phyloP scores from a whole-genome alignment of 176 grass and related monocot genomes.

The Ensete glaucum region DNA sequence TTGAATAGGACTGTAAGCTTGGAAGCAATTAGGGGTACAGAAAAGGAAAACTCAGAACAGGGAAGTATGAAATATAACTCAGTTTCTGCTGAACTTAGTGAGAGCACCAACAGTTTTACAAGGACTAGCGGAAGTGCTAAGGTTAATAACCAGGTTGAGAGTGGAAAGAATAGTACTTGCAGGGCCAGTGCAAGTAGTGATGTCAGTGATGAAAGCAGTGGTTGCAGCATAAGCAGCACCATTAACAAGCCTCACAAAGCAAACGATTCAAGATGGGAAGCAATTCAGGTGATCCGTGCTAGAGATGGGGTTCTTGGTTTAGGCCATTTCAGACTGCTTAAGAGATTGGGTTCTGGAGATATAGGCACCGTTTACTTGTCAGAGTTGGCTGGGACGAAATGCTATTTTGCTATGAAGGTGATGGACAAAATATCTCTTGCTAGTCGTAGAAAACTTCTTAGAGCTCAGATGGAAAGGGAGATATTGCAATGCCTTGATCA shows the following conservation, averaged over 20 bases:
- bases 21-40: neutral
- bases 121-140: neutral
- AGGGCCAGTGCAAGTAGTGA: conserved; percentile 7
- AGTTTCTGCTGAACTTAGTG: neutral
- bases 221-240: neutral
- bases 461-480: conserved; percentile 4
- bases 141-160: neutral
- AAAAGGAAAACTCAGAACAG: neutral
- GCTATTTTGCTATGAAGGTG: conserved; percentile 13
- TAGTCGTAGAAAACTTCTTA: conserved; percentile 2
- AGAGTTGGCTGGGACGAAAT: conserved; percentile 6
- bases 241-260: conserved; percentile 12
- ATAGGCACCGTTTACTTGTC: conserved; percentile 12
- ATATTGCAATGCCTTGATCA: conserved; percentile 13
- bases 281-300: conserved; percentile 3
- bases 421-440: conserved; percentile 7
- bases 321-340: conserved; percentile 4
- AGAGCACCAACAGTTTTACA: neutral
- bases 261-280: conserved; percentile 10
- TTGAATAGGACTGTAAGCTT: neutral
- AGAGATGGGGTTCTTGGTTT: conserved; percentile 9
- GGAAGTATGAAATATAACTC: neutral
- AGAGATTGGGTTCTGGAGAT: conserved; percentile 8
- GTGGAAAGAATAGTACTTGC: conserved; percentile 1
- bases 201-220: conserved; percentile 4